A percentile compares a stretch with the other conserved stretches of the same genome.
Evolutionary conservation across 768 basidiomycete species (phyloP).

Genomic region (Pilatotrama ljubarskyi): DNA sequence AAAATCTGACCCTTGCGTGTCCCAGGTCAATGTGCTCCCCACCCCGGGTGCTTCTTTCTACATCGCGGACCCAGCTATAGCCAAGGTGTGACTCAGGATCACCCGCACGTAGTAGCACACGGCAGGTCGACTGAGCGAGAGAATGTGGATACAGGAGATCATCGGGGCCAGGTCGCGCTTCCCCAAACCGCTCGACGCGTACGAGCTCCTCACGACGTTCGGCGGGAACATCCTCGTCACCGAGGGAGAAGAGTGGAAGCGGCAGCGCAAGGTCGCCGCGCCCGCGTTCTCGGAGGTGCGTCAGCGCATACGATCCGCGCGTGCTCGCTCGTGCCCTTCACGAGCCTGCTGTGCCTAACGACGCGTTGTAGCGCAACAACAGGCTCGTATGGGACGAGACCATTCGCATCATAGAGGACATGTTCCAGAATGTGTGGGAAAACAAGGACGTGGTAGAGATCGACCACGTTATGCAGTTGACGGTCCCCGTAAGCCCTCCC

Average conservation of each 20-base stretch:
- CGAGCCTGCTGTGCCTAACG: background rate
- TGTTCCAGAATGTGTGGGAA: slow-evolving; percentile 46
- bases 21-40: slow-evolving; percentile 16
- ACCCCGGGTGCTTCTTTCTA: background rate
- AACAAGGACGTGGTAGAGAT: slow-evolving; percentile 39
- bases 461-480: slow-evolving; percentile 50
- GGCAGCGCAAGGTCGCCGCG: slow-evolving; percentile 59
- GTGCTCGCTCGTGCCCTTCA: too few relatives aligned
- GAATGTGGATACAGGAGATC: slow-evolving; percentile 44
- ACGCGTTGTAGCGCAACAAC: slow-evolving; percentile 32
- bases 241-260: slow-evolving; percentile 67
- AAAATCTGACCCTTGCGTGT: background rate
- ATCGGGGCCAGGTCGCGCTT: slow-evolving; percentile 50
- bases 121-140: background rate
- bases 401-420: slow-evolving; percentile 29
- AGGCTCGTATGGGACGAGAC: slow-evolving; percentile 40
- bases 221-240: slow-evolving; percentile 65
- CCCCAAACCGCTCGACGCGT: slow-evolving; percentile 54
- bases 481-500: slow-evolving; percentile 45
- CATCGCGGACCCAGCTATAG: slow-evolving; percentile 18
- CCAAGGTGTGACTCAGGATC: slow-evolving; percentile 10
- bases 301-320: too few relatives aligned
- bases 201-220: slow-evolving; percentile 48
- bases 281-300: slow-evolving; percentile 66
- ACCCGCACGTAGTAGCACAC: background rate